Percentiles rank a stretch among this genome's conserved stretches.
Conservation (phyloP, 2,329 filamentous ascomycete genomes). For the Colletotrichum camelliae region DNA sequence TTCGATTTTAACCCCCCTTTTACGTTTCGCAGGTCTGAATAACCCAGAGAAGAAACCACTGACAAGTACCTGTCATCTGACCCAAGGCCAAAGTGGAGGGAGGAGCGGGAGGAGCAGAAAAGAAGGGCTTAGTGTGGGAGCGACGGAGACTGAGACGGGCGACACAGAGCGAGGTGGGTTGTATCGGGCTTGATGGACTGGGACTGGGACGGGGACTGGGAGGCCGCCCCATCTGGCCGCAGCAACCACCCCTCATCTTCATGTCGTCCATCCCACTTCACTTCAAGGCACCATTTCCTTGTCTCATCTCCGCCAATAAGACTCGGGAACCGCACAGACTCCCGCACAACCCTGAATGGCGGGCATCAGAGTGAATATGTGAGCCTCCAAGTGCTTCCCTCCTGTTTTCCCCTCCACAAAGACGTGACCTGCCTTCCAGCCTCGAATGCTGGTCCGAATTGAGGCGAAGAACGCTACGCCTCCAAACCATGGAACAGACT, state of each 20-base stretch:
- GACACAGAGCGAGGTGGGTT: slow-evolving; percentile 10
- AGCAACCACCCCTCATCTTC: slow-evolving; percentile 9
- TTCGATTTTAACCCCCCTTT: neutral
- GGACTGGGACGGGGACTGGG: slow-evolving; percentile 20
- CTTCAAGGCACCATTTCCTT: slow-evolving; percentile 14
- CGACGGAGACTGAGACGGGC: slow-evolving; percentile 3
- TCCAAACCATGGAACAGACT: slow-evolving; percentile 1
- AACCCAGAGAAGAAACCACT: neutral
- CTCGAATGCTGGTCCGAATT: slow-evolving; percentile 1
- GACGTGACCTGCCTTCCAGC: neutral
- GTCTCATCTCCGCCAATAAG: slow-evolving; percentile 23
- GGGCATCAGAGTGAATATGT: slow-evolving; percentile 2
- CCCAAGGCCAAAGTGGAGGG: neutral
- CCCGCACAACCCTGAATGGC: slow-evolving; percentile 24
- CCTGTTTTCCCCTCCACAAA: neutral
- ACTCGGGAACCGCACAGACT: slow-evolving; percentile 25
- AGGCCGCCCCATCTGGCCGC: slow-evolving; percentile 19
- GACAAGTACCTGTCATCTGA: slow-evolving; percentile 9
- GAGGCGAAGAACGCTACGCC: slow-evolving; percentile 18
- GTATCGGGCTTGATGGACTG: slow-evolving; percentile 16
- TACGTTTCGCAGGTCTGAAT: neutral
- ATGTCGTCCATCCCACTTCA: slow-evolving; percentile 19
- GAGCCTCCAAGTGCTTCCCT: slow-evolving; percentile 14
- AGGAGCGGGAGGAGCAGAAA: slow-evolving; percentile 16
- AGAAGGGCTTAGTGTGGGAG: slow-evolving; percentile 8